These are phyloP conservation scores for Penicillium waksmanii DNA, from an alignment of 495 filamentous ascomycete species.

Conservation along the genomic window DNA sequence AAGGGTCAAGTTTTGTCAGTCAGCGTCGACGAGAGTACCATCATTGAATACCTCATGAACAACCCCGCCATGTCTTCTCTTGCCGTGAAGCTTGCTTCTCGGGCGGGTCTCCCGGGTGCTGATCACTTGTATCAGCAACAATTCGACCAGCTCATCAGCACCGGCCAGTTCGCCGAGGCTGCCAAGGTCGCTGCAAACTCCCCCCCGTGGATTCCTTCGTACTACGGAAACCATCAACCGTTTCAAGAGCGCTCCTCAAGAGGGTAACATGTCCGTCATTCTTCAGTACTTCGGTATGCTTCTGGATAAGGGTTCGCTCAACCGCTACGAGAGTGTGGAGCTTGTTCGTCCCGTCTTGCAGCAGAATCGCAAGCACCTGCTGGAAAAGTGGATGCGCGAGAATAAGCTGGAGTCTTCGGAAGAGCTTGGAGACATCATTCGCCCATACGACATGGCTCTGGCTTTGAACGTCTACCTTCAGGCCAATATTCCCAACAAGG, in stretches of 20 bases:
- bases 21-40: constrained; percentile 83
- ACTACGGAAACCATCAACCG: constrained; percentile 91
- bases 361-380: constrained; percentile 90
- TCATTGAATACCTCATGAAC: constrained; percentile 92
- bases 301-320: constrained; percentile 90
- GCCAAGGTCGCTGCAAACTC: constrained; percentile 97
- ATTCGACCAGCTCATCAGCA: constrained; percentile 80
- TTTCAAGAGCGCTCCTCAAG: constrained; percentile 81
- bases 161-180: constrained; percentile 80
- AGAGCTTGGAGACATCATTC: constrained; percentile 91
- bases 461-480: constrained; percentile 85
- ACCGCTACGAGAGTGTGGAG: constrained; percentile 91
- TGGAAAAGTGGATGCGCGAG: constrained; percentile 97
- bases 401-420: constrained; percentile 95
- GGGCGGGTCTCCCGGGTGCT: constrained; percentile 90
- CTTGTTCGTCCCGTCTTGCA: constrained; percentile 88
- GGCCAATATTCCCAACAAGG: constrained; percentile 87
- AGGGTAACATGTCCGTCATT: constrained; percentile 82
- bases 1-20: constrained; percentile 96
- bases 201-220: constrained; percentile 90
- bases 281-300: constrained; percentile 98
- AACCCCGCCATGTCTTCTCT: constrained; percentile 90
- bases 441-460: constrained; percentile 82
- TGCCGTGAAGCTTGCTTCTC: constrained; percentile 92
- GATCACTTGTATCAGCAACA: constrained; percentile 93